phyloP scores from a whole-genome alignment of 495 filamentous ascomycete genomes.

The Cercophora samala region DNA sequence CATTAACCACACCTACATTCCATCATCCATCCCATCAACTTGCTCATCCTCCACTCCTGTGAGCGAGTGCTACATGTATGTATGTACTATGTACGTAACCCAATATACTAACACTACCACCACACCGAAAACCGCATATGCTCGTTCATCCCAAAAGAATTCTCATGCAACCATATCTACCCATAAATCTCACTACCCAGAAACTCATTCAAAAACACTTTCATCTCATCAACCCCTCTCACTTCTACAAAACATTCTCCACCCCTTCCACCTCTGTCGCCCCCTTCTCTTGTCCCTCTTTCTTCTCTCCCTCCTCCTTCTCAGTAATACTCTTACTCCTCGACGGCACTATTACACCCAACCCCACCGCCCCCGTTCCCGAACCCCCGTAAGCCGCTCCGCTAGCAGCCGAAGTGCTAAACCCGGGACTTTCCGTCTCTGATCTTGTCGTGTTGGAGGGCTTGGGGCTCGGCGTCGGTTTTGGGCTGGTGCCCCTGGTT shows the following conservation, averaged over 20 bases:
- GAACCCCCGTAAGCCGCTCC: background rate
- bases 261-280: background rate
- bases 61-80: too few relatives aligned
- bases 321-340: background rate
- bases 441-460: background rate
- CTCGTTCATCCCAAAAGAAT: background rate
- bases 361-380: background rate
- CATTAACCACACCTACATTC: background rate
- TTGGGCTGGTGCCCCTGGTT: background rate
- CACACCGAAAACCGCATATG: background rate
- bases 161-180: background rate
- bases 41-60: too few relatives aligned
- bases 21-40: too few relatives aligned
- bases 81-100: too few relatives aligned
- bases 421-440: background rate
- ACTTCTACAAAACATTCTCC: conserved; percentile 5
- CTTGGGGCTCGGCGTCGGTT: background rate
- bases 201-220: too few relatives aligned
- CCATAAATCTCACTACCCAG: background rate
- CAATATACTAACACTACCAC: background rate
- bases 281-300: background rate
- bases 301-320: background rate
- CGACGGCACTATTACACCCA: background rate
- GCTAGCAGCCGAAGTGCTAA: background rate
- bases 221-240: background rate